Percentiles rank a stretch among this genome's conserved stretches.
phyloP scores from a whole-genome alignment of 2,329 filamentous ascomycete species.

The Ceratocystiopsis brevicomis region DNA sequence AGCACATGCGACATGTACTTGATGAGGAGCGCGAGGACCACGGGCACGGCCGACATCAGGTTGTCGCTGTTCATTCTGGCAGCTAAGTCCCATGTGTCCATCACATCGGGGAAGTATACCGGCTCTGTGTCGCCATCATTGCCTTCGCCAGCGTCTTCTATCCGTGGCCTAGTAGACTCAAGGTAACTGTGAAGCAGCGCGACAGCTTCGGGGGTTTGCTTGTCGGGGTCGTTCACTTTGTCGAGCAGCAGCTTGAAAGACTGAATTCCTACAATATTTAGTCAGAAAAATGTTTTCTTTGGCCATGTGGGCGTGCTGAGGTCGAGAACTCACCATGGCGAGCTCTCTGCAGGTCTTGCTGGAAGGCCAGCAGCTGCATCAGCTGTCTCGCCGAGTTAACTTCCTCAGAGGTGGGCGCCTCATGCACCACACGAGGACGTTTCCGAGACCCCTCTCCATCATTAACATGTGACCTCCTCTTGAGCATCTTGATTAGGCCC shows the following conservation, averaged over 20 bases:
- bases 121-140: conserved; percentile 35
- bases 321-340: conserved; percentile 36
- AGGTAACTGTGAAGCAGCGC: conserved; percentile 53
- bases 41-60: conserved; percentile 61
- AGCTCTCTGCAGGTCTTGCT: conserved; percentile 48
- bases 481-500: conserved; percentile 20
- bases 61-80: conserved; percentile 62
- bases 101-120: conserved; percentile 56
- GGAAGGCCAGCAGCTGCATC: conserved; percentile 47
- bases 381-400: conserved; percentile 47
- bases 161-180: conserved; percentile 23
- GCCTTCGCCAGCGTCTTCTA: conserved; percentile 18
- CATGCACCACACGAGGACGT: conserved; percentile 36
- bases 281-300: background rate
- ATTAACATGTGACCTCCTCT: conserved; percentile 21
- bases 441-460: conserved; percentile 28
- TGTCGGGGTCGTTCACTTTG: conserved; percentile 33
- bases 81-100: conserved; percentile 77
- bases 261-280: conserved; percentile 21
- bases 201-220: conserved; percentile 27
- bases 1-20: conserved; percentile 57
- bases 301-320: too few relatives aligned
- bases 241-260: conserved; percentile 57
- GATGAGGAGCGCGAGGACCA: conserved; percentile 64
- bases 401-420: conserved; percentile 39